Base-by-base conservation (phyloP, 2,329 filamentous ascomycete genomes). In the Aspergillus candidus region DNA sequence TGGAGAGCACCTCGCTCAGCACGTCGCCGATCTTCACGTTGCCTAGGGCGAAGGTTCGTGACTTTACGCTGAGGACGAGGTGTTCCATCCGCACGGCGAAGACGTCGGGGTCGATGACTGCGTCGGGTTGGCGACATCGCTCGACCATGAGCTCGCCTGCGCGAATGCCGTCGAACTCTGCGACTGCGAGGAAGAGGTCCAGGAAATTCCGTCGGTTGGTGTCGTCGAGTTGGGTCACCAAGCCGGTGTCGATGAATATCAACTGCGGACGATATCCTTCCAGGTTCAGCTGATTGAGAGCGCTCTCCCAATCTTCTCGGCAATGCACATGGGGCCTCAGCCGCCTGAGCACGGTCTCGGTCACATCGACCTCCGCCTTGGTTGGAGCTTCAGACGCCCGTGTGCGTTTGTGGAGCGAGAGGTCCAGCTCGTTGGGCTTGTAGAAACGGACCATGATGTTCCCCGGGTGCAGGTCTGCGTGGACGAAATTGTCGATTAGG, bases 391-490 rank as follows among this genome's bases (percentile, higher is more conserved):
- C 59, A 2, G 61, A 64, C 6, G 68, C 65, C 17, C 62, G 65
- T 3, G 65, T 69, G 43, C 73, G 66, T 15, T 67, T 64, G 32
- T 63, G 64, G 4, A 83, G 69, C 15, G 74, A 72, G 1, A 94
- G 71, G 38, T 84, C 79, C 0, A 91, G 78, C 49, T 83, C 77
- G 11, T 82, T 80, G 0, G 90, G 82, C 58, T 91, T 83, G 68
- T 97, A 96, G 72, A 98, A 98, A 51, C 94, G 88, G 37, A 98
- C 91, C 90, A 98, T 97, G 69, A 98, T 97, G 65, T 98, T 98
- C 18, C 93, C 93, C 0, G 93, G 93, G 62, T 98, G 93, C 27
- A 98, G 72, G 62, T 98, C 93, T 4, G 93, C 91, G 61, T 98
- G 93, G 18, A 96, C 84, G 65, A 98, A 98, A 65, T 98, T 98